Conservation (phyloP, 768 basidiomycete species). For the Tricholoma hemisulphureum region DNA sequence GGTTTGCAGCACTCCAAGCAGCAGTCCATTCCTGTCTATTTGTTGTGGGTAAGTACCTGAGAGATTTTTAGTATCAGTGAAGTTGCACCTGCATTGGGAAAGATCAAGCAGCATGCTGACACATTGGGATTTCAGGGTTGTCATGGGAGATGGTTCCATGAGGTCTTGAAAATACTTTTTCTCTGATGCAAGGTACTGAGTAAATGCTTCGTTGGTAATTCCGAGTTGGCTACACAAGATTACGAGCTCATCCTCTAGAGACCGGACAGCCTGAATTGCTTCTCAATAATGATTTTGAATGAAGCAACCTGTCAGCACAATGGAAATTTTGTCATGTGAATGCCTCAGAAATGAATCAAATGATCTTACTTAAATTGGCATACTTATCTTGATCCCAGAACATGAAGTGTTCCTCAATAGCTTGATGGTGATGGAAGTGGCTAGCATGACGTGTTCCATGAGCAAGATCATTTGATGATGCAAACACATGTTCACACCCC, state of each 20-base stretch:
- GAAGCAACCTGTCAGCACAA: neutral
- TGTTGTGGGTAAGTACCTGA: neutral
- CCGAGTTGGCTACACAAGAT: conserved; percentile 1
- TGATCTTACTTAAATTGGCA: too few species aligned
- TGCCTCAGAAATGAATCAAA: neutral
- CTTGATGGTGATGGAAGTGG: neutral
- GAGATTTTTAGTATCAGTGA: neutral
- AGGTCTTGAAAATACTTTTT: neutral
- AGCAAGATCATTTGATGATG: conserved; percentile 22
- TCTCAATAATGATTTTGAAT: neutral
- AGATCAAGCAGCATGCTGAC: conserved; percentile 1
- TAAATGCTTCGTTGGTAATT: conserved; percentile 1
- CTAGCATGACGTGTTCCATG: conserved; percentile 2
- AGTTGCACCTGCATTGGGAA: conserved; percentile 1
- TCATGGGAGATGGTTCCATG: neutral
- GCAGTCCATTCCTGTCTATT: conserved; percentile 3
- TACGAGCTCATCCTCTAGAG: neutral
- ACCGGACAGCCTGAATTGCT: too few species aligned
- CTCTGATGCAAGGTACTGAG: neutral
- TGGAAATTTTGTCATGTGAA: too few species aligned
- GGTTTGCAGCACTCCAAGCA: conserved; percentile 1
- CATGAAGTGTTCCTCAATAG: too few species aligned
- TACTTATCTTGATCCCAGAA: too few species aligned
- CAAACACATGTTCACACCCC: too few species aligned
- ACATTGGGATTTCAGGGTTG: conserved; percentile 3